Conservation (phyloP, 345 rosid genomes). For the Excoecaria cochinchinensis region DNA sequence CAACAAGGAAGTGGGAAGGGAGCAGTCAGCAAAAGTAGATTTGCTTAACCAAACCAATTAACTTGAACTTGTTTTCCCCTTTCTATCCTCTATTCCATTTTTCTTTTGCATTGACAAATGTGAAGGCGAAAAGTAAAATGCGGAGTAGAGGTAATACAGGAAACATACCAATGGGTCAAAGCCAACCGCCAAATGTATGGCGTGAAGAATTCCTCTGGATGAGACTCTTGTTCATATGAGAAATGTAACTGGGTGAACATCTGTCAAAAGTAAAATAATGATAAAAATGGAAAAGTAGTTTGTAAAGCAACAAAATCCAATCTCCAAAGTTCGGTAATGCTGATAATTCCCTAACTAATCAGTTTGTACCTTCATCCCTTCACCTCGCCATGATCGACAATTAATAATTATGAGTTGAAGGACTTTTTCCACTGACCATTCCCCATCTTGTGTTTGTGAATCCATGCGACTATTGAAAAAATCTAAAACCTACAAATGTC, state of each 20-base stretch:
- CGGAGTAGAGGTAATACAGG: neutral
- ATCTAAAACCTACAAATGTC: conserved; percentile 65
- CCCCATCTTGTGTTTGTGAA: conserved; percentile 74
- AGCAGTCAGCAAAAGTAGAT: neutral
- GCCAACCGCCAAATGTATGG: conserved; percentile 92
- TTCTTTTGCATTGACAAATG: neutral
- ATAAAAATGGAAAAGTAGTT: neutral
- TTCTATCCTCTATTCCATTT: neutral
- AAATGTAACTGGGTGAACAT: conserved; percentile 94
- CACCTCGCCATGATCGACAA: conserved; percentile 94
- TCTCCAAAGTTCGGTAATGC: neutral
- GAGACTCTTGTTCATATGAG: conserved; percentile 98
- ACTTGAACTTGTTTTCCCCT: neutral
- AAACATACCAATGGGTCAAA: conserved; percentile 57
- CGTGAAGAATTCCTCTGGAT: conserved; percentile 93
- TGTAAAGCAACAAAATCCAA: neutral
- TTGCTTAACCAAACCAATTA: neutral
- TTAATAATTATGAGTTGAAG: conserved; percentile 67
- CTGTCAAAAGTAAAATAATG: conserved; percentile 37
- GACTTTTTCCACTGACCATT: conserved; percentile 97
- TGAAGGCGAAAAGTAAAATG: neutral
- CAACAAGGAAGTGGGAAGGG: neutral
- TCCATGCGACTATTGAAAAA: conserved; percentile 92
- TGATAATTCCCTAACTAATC: neutral
- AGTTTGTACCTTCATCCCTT: conserved; percentile 80